Evolutionary conservation across 2,329 filamentous ascomycete genomes (phyloP).

Genomic region (Davidsoniella australis): DNA sequence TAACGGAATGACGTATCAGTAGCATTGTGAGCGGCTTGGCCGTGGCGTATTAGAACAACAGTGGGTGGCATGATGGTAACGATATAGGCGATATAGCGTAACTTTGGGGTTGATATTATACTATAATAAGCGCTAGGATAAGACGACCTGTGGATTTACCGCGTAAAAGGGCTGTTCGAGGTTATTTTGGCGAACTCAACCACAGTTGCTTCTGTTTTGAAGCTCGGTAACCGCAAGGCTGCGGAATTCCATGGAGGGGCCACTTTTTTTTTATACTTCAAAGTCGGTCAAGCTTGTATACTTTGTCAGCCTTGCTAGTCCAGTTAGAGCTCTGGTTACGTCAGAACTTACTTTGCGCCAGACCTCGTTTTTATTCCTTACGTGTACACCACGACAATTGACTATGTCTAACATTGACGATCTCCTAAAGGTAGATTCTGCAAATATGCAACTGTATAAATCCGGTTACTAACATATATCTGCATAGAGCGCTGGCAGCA

Average conservation of each 20-base stretch:
- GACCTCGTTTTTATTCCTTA: neutral
- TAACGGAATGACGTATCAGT: slow-evolving; percentile 26
- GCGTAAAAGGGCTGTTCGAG: too few species aligned
- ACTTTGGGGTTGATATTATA: neutral
- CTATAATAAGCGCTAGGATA: too few species aligned
- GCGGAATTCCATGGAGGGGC: neutral
- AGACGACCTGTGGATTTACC: too few species aligned
- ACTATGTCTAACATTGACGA: slow-evolving; percentile 41
- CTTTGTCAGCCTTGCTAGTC: neutral
- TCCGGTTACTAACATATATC: slow-evolving; percentile 14
- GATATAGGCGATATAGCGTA: neutral
- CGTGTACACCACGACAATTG: neutral
- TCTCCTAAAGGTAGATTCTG: slow-evolving; percentile 32
- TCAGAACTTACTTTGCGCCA: too few species aligned
- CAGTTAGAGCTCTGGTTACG: neutral
- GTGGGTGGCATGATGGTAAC: slow-evolving; percentile 30
- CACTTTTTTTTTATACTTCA: neutral
- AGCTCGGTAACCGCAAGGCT: neutral
- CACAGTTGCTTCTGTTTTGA: too few species aligned
- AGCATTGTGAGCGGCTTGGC: slow-evolving; percentile 47
- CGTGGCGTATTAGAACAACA: slow-evolving; percentile 77
- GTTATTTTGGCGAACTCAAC: too few species aligned
- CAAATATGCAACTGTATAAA: neutral
- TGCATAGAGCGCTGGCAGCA: slow-evolving; percentile 22
- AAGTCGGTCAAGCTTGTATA: neutral